phyloP scores from a whole-genome alignment of 495 filamentous ascomycete species.

The Tuber magnatum region DNA sequence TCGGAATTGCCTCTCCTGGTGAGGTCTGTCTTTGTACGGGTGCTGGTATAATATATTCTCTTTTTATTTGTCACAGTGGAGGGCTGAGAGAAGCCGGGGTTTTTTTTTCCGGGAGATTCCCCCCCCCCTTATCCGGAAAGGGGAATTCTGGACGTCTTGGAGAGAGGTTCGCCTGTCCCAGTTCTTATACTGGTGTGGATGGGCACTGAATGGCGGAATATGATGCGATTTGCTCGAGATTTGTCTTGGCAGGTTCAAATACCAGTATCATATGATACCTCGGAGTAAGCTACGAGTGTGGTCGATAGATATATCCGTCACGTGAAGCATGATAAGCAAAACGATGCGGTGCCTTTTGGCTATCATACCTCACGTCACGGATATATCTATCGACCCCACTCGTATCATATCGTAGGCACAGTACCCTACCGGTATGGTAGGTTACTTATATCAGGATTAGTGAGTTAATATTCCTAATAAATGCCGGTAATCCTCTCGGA shows the following conservation, averaged over 20 bases:
- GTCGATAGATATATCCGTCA: no score
- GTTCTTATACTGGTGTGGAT: background rate
- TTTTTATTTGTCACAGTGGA: background rate
- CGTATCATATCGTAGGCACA: no score
- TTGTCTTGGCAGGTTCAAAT: background rate
- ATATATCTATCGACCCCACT: no score
- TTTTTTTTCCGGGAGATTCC: background rate
- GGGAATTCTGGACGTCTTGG: background rate
- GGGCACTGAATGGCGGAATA: background rate
- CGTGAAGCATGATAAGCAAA: no score
- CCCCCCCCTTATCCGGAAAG: background rate
- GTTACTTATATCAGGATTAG: background rate
- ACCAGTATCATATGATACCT: background rate
- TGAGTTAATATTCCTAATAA: background rate
- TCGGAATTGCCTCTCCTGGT: no score
- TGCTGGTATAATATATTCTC: no score
- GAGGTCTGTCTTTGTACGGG: no score
- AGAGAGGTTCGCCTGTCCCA: background rate
- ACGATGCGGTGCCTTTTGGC: no score
- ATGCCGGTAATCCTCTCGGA: background rate
- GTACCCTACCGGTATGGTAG: no score
- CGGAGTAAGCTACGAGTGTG: no score
- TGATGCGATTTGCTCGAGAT: background rate
- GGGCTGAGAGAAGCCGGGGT: background rate
- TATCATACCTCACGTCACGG: no score